phyloP scores from a whole-genome alignment of 306 rosid species.

The Oemleria cerasiformis region DNA sequence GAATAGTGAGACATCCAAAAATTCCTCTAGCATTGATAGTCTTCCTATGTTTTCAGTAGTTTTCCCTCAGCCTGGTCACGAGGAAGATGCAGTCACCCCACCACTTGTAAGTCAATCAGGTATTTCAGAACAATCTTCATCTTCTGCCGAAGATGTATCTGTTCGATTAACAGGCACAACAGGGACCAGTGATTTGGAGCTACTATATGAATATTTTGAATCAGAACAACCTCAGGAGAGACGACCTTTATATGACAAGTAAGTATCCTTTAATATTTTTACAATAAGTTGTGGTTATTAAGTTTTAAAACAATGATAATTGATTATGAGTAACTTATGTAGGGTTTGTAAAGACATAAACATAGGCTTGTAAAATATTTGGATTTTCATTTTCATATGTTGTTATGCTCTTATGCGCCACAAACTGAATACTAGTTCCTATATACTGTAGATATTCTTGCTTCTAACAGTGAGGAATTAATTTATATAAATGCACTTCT shows the following conservation, averaged over 20 bases:
- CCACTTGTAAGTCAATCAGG: conserved; percentile 16
- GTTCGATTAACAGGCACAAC: conserved; percentile 30
- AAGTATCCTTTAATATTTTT: conserved; percentile 19
- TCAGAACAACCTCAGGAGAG: conserved; percentile 74
- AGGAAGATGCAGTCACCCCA: conserved; percentile 28
- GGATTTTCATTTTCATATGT: no score
- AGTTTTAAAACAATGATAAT: no score
- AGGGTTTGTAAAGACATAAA: no score
- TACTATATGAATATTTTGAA: conserved; percentile 86
- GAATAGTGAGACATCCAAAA: conserved; percentile 31
- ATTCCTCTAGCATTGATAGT: conserved; percentile 29
- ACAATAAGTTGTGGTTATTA: not conserved
- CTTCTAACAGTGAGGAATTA: no score
- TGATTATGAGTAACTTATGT: no score
- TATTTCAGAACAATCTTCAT: conserved; percentile 31
- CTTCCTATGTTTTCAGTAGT: conserved; percentile 45
- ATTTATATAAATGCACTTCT: no score
- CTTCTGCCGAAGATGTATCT: conserved; percentile 24
- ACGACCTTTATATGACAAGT: conserved; percentile 66
- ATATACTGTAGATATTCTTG: no score
- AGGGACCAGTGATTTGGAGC: conserved; percentile 46
- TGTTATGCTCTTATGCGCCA: no score
- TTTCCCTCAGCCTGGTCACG: conserved; percentile 36
- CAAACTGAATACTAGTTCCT: no score
- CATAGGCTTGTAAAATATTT: no score